A percentile compares a stretch with the other conserved stretches of the same genome.
phyloP scores from a whole-genome alignment of 257 asterid genomes.

The Plantago elongata region DNA sequence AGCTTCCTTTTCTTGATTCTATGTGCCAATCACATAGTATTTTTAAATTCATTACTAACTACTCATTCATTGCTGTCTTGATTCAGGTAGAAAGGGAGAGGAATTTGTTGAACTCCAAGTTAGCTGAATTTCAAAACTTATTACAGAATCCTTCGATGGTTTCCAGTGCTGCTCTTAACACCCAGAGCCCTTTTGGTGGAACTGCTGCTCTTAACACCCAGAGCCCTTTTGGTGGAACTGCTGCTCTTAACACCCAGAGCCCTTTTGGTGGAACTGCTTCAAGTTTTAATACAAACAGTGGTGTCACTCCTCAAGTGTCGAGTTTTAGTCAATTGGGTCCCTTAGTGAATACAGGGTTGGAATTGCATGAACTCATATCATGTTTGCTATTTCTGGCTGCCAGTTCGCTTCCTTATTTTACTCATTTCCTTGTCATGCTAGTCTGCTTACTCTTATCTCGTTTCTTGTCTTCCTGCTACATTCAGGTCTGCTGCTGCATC shows the following conservation, averaged over 20 bases:
- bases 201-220: slow-evolving; percentile 36
- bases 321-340: slow-evolving; percentile 68
- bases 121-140: slow-evolving; percentile 67
- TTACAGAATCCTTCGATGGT: slow-evolving; percentile 38
- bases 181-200: slow-evolving; percentile 43
- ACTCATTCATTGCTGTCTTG: slow-evolving; percentile 19
- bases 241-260: slow-evolving; percentile 41
- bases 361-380: slow-evolving; percentile 19
- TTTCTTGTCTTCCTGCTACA: slow-evolving; percentile 19
- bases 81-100: slow-evolving; percentile 84
- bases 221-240: slow-evolving; percentile 39
- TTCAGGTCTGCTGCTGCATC: slow-evolving; percentile 58
- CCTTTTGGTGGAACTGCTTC: slow-evolving; percentile 33
- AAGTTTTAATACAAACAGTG: slow-evolving; percentile 30
- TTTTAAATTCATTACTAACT: slow-evolving; percentile 18
- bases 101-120: slow-evolving; percentile 53
- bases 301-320: slow-evolving; percentile 48
- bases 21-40: slow-evolving; percentile 2
- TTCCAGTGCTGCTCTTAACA: slow-evolving; percentile 38
- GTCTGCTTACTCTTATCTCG: slow-evolving; percentile 1
- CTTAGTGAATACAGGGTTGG: slow-evolving; percentile 51
- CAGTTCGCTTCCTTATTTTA: slow-evolving; percentile 10
- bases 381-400: slow-evolving; percentile 14
- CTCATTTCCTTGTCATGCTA: background rate
- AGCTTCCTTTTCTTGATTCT: slow-evolving; percentile 13